phyloP scores from a whole-genome alignment of 306 rosid species.

The Vachellia pachyceras region DNA sequence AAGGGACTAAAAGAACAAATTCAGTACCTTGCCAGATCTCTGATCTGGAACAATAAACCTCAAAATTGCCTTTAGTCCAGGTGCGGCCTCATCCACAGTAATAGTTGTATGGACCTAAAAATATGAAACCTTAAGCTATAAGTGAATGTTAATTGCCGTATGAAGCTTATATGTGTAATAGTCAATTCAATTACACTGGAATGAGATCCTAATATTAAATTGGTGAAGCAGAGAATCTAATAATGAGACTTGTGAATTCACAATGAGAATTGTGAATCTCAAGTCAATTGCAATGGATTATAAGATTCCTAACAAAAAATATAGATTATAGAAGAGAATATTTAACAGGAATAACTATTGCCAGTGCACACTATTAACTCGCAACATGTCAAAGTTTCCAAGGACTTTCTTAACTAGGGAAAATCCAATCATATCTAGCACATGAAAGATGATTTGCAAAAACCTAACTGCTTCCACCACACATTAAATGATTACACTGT shows the following conservation, averaged over 20 bases:
- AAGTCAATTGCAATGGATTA: not conserved
- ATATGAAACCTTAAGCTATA: slow-evolving; percentile 7
- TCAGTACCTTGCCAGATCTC: slow-evolving; percentile 86
- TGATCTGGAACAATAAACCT: slow-evolving; percentile 88
- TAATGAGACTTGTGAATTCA: not conserved
- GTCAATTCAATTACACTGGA: slow-evolving; percentile 12
- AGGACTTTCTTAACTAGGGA: not conserved
- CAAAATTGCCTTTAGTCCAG: slow-evolving; percentile 87
- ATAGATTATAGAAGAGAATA: not conserved
- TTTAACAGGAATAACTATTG: not conserved
- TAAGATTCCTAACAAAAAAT: not conserved
- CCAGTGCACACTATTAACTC: not conserved
- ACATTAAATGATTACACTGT: not conserved
- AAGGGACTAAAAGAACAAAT: not conserved
- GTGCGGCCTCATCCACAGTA: slow-evolving; percentile 92
- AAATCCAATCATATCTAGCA: not conserved
- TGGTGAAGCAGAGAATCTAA: not conserved
- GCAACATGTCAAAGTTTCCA: not conserved
- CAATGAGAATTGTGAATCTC: not conserved
- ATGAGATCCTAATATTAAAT: not conserved
- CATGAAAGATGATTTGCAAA: not conserved
- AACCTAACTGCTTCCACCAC: not conserved
- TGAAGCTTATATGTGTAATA: not conserved
- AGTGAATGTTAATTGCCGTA: not conserved
- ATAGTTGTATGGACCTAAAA: slow-evolving; percentile 76